Evolutionary conservation across 2,329 filamentous ascomycete species (phyloP).

Genomic region (Aspergillus terreus): DNA sequence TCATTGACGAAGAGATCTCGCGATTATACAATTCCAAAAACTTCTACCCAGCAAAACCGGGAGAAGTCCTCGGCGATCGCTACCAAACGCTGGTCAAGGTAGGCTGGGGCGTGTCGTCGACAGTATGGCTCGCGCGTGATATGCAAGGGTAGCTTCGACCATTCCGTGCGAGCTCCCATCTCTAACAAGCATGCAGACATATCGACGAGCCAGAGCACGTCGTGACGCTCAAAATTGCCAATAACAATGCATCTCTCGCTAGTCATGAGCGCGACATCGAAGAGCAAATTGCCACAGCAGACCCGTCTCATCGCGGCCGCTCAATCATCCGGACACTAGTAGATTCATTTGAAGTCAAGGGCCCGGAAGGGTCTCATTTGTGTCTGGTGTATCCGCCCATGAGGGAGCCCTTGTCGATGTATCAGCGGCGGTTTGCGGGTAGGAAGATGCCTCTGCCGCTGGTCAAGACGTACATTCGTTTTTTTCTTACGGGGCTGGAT

Average conservation of each 20-base stretch:
- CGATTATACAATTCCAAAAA: constrained; percentile 25
- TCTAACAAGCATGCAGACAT: constrained; percentile 25
- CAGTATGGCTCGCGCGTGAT: constrained; percentile 30
- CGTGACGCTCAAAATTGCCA: constrained; percentile 26
- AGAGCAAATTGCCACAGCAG: constrained; percentile 28
- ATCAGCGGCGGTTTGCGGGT: constrained; percentile 15
- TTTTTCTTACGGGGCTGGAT: constrained; percentile 40
- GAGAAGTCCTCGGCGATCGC: constrained; percentile 25
- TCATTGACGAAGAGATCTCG: constrained; percentile 28
- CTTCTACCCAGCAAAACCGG: constrained; percentile 29
- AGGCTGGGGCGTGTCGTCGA: constrained; percentile 29
- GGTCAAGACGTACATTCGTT: constrained; percentile 34
- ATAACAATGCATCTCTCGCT: constrained; percentile 21
- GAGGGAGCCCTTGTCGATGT: constrained; percentile 37
- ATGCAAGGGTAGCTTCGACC: constrained; percentile 22
- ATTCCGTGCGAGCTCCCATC: constrained; percentile 11
- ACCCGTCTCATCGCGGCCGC: constrained; percentile 32
- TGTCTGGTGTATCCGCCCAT: constrained; percentile 40
- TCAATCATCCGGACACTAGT: constrained; percentile 31
- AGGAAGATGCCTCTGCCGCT: constrained; percentile 28
- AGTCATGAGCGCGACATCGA: constrained; percentile 30
- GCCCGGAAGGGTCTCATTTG: constrained; percentile 27
- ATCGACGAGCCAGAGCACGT: constrained; percentile 22
- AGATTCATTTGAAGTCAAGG: constrained; percentile 32
- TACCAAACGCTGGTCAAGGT: constrained; percentile 28